Evolutionary conservation across 495 filamentous ascomycete species (phyloP).

Genomic region (Cudoniella acicularis): DNA sequence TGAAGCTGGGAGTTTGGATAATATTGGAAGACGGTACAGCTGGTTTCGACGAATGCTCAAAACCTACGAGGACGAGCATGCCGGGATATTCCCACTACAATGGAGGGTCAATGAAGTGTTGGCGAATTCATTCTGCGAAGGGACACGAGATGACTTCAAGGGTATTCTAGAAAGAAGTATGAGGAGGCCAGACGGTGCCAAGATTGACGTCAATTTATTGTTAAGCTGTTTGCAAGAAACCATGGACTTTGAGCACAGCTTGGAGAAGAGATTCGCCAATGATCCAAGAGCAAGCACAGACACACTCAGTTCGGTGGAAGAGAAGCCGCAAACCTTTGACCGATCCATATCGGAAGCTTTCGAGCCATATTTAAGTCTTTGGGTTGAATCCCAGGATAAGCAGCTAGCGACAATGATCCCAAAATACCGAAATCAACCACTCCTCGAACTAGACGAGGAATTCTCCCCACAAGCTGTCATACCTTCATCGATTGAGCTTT

Average conservation of each 20-base stretch:
- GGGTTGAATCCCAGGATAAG: constrained; percentile 95
- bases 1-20: constrained; percentile 94
- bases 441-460: constrained; percentile 81
- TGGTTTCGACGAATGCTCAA: constrained; percentile 97
- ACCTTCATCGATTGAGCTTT: constrained; percentile 90
- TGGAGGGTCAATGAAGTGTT: constrained; percentile 91
- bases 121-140: constrained; percentile 92
- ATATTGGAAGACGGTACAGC: constrained; percentile 89
- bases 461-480: constrained; percentile 89
- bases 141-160: constrained; percentile 92
- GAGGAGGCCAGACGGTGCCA: constrained; percentile 70
- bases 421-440: constrained; percentile 80
- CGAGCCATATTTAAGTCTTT: constrained; percentile 92
- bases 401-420: constrained; percentile 82
- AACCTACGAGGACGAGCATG: constrained; percentile 93
- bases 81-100: constrained; percentile 75
- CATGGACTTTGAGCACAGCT: constrained; percentile 90
- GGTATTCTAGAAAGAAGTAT: constrained; percentile 84
- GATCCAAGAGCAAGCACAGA: constrained; percentile 78
- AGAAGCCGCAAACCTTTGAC: constrained; percentile 73
- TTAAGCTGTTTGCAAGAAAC: constrained; percentile 94
- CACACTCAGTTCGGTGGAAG: constrained; percentile 78
- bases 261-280: constrained; percentile 78
- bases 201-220: constrained; percentile 86
- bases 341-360: constrained; percentile 96